Conservation (phyloP, 371 early-diverging fungal genomes). For the Zopfochytrium polystomum region DNA sequence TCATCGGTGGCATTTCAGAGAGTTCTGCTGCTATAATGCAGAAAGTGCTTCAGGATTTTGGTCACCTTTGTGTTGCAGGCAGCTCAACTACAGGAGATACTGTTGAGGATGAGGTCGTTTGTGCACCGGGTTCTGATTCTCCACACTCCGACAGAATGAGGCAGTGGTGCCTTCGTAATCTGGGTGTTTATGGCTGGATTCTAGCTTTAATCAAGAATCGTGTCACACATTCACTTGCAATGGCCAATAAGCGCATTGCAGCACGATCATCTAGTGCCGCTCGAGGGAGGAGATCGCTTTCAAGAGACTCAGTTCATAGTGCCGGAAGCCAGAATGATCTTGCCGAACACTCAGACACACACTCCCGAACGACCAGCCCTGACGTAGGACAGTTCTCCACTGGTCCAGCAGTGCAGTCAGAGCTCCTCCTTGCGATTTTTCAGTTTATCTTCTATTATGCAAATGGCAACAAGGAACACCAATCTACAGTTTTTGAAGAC, state of each 20-base stretch:
- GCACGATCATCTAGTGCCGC: neutral
- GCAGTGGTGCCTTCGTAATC: constrained; percentile 33
- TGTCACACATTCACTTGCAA: constrained; percentile 9
- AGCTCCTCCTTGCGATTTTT: constrained; percentile 20
- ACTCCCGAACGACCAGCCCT: neutral
- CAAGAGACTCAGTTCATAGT: neutral
- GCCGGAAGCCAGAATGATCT: constrained; percentile 4
- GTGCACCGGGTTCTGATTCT: neutral
- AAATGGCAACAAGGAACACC: constrained; percentile 21
- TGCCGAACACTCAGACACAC: neutral
- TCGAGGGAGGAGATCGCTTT: neutral
- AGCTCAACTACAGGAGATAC: constrained; percentile 29
- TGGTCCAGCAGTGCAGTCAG: constrained; percentile 16
- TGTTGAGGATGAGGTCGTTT: constrained; percentile 4
- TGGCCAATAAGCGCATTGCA: neutral
- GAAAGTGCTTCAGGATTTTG: constrained; percentile 33
- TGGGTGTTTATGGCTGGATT: constrained; percentile 24
- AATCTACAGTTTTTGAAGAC: constrained; percentile 24
- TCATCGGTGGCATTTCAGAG: constrained; percentile 26
- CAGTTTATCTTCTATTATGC: constrained; percentile 27
- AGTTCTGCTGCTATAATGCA: constrained; percentile 21
- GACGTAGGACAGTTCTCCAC: neutral
- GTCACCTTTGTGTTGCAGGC: constrained; percentile 35
- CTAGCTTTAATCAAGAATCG: constrained; percentile 20
- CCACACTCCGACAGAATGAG: constrained; percentile 9